Evolutionary conservation across 2,329 filamentous ascomycete genomes (phyloP), one percentile per base, ranked within the genome.

Genomic region (Colletotrichum ledebouriae): DNA sequence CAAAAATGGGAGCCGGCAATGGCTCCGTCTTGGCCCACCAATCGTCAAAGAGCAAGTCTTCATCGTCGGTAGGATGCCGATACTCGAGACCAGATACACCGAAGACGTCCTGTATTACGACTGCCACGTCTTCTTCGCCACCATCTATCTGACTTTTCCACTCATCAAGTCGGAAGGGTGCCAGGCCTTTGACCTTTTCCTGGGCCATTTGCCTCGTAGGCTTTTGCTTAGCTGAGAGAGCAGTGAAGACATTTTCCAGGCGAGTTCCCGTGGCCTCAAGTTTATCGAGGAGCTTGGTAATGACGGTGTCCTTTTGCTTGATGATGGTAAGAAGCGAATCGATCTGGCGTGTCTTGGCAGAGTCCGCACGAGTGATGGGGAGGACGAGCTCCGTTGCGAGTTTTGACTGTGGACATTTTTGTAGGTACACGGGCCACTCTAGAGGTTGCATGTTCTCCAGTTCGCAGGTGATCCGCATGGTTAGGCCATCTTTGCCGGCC

Each of bases 401-500:
- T 12, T 78, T 76, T 17, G 80, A 79, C 9, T 81, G 73, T 1
- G 82, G 76, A 20, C 78, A 78, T 69, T 83, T 86, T 33, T 75
- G 76, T 17, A 95, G 78, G 55, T 84, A 78, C 63, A 94, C 82
- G 0, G 84, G 85, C 92, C 93, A 95, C 68, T 81, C 80, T 41
- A 95, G 80, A 5, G 87, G 84, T 55, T 84, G 81, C 34, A 94
- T 81, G 1, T 88, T 88, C n/a, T 90, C 89, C 12, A 95, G 82
- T 9, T 84, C 78, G 63, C 88, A 88, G 3, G 82, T 88, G 33
- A 91, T 80, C 46, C 84, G 82, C 42, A 94, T 76, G 9, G 75
- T 78, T 20, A 89, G 75, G 20, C 85, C 80, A 10, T 80, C 80
- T 2, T 79, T 78, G 29, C 77, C 79, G 15, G 76, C 73, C 47